phyloP scores from a whole-genome alignment of 2,329 filamentous ascomycete species.

The Colletotrichum musicola region DNA sequence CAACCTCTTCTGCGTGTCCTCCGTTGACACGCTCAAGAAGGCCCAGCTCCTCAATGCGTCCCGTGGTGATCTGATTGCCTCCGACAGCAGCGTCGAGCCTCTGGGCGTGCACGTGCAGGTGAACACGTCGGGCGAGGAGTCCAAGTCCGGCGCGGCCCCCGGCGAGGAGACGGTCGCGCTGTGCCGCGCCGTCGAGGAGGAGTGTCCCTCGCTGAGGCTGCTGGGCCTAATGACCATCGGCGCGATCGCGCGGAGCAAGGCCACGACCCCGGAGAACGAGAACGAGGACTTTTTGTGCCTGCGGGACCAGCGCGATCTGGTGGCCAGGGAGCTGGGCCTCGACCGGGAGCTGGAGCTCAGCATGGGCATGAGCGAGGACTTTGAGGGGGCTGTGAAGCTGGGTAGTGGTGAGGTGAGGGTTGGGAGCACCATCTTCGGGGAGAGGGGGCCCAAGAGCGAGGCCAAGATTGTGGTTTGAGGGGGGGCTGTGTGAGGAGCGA shows the following conservation, averaged over 20 bases:
- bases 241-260: constrained; percentile 87
- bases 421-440: constrained; percentile 93
- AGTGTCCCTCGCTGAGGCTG: constrained; percentile 80
- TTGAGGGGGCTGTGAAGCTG: constrained; percentile 85
- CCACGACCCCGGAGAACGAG: constrained; percentile 78
- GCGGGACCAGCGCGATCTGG: constrained; percentile 76
- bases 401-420: constrained; percentile 93
- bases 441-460: constrained; percentile 82
- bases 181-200: constrained; percentile 76
- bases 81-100: constrained; percentile 54
- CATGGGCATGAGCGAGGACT: constrained; percentile 99
- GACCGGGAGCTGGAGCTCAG: constrained; percentile 82
- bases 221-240: constrained; percentile 97
- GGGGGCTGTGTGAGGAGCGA: background rate
- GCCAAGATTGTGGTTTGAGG: constrained; percentile 71
- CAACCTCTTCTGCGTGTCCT: constrained; percentile 92
- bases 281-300: constrained; percentile 90
- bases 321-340: constrained; percentile 65
- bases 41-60: constrained; percentile 84
- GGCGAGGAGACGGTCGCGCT: constrained; percentile 71
- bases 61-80: constrained; percentile 69
- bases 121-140: constrained; percentile 90
- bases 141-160: constrained; percentile 86
- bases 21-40: constrained; percentile 90
- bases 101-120: constrained; percentile 90